Percentiles rank a stretch among this genome's conserved stretches.
phyloP scores from a whole-genome alignment of 345 rosid genomes.

The Populus euphratica region DNA sequence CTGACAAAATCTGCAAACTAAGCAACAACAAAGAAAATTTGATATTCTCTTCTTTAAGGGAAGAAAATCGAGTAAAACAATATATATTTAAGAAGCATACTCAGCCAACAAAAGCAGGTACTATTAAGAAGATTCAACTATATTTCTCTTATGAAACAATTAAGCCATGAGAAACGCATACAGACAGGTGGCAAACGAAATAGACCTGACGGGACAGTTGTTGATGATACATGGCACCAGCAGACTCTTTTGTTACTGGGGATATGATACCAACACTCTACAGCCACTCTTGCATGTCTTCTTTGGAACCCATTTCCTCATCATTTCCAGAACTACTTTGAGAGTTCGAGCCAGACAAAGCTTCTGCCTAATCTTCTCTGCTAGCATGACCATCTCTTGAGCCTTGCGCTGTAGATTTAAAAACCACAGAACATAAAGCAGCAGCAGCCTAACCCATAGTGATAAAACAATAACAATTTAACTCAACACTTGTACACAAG shows the following conservation, averaged over 20 bases:
- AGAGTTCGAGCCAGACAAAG: conserved; percentile 67
- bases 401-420: conserved; percentile 67
- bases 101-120: background rate
- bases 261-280: conserved; percentile 95
- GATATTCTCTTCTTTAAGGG: conserved; percentile 8
- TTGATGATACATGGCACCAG: conserved; percentile 91
- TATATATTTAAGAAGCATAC: background rate
- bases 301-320: conserved; percentile 88
- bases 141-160: background rate
- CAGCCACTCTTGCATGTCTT: conserved; percentile 93
- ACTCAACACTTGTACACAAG: background rate
- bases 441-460: background rate
- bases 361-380: conserved; percentile 89
- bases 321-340: conserved; percentile 53
- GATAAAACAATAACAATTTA: background rate
- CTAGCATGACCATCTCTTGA: conserved; percentile 87
- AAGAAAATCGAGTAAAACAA: background rate
- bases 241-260: conserved; percentile 92
- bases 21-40: conserved; percentile 19
- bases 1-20: conserved; percentile 96
- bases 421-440: conserved; percentile 15
- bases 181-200: conserved; percentile 12
- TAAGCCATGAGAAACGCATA: background rate
- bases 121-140: background rate
- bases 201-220: conserved; percentile 89